Base-by-base conservation (phyloP, 2,329 filamentous ascomycete species). In the Fonsecaea monophora region DNA sequence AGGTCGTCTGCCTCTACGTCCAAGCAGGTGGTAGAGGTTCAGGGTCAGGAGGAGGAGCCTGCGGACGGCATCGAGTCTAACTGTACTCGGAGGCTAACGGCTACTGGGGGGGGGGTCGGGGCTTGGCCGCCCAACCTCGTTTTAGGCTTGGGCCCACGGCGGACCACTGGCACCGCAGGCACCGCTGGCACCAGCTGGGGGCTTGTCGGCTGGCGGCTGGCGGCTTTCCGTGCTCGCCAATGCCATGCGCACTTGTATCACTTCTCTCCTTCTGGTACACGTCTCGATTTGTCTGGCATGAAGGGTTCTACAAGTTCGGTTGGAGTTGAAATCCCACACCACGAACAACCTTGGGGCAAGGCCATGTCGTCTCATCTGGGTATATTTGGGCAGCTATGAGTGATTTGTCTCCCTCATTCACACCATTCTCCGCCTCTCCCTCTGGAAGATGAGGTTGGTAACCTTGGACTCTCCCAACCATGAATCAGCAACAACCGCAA, bases 401-500 rank as follows among this genome's bases (percentile, higher is more conserved):
- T 61, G 38, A 55, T 61, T 37, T 45, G n/a, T 15, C 48, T 18
- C 48, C 6, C 48, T 54, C 45, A 18, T 25, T 45, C 45, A 53
- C 37, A 25, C 37, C 48, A 55, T 63, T 35, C 40, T 50, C 64
- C 42, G 15, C 21, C 53, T 18, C 53, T 55, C 8, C 15, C 53
- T 18, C 53, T 55, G 42, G 60, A 66, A 60, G 65, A 70, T 66
- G 65, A 66, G 68, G 68, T 60, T 60, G 30, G 63, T 62, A 18
- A 45, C 53, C 55, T 40, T 54, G 12, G 21, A 15, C 40, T 45
- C 56, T 54, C 40, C 35, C 56, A 63, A 68, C 55, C 34, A 70
- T 70, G 68, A 68, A 66, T 64, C 65, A 68, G 58, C 65, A 66
- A 67, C 62, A 54, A 35, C 65, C 65, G 42, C 65, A 65, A 67